Evolutionary conservation across 2,329 filamentous ascomycete genomes (phyloP).

Genomic region (Hypoxylon sp.): DNA sequence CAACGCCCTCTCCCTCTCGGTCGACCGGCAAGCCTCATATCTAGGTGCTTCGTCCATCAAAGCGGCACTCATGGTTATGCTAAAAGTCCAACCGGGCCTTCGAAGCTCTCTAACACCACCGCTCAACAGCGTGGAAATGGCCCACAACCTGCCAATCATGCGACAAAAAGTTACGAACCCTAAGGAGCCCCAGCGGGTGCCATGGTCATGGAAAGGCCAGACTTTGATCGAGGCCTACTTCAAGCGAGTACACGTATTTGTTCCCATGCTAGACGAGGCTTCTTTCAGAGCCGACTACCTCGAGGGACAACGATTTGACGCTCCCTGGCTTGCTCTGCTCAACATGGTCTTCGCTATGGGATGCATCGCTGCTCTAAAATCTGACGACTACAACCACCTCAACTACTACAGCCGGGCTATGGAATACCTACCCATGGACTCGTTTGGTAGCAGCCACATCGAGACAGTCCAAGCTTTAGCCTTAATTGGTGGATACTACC

Average conservation of each 20-base stretch:
- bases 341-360: conserved; percentile 84
- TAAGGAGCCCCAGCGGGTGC: conserved; percentile 62
- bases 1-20: conserved; percentile 72
- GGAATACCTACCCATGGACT: conserved; percentile 73
- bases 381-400: conserved; percentile 74
- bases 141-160: conserved; percentile 59
- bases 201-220: conserved; percentile 74
- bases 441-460: conserved; percentile 76
- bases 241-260: conserved; percentile 76
- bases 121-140: conserved; percentile 60
- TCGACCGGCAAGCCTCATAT: conserved; percentile 73
- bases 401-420: conserved; percentile 77
- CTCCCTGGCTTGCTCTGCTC: conserved; percentile 76
- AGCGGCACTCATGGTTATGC: conserved; percentile 78
- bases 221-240: conserved; percentile 81
- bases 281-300: conserved; percentile 75
- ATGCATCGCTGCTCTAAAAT: conserved; percentile 74
- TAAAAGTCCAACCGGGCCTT: conserved; percentile 64
- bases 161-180: conserved; percentile 57
- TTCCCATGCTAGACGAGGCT: conserved; percentile 79
- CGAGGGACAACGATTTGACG: conserved; percentile 71
- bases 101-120: conserved; percentile 60
- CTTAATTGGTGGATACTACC: conserved; percentile 79
- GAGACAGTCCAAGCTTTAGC: conserved; percentile 78
- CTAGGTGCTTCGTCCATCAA: conserved; percentile 81